Base-by-base conservation (phyloP, 2,329 filamentous ascomycete genomes). In the Epichloe festucae region DNA sequence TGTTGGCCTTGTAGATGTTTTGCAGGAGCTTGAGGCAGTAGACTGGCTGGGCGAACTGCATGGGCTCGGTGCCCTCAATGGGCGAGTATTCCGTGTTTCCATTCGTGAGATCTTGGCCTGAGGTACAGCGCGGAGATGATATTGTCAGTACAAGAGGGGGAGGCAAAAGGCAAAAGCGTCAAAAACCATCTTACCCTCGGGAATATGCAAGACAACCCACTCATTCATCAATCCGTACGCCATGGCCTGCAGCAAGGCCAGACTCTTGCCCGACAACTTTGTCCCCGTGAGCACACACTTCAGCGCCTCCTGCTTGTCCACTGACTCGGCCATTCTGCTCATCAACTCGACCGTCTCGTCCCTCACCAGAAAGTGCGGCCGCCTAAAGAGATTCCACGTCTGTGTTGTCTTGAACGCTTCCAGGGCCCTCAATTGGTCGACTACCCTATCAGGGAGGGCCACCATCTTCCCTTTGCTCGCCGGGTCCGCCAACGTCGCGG, bases 391-490 rank as follows among this genome's bases (percentile, higher is more conserved):
- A 53, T 77, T 79, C 90, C 93, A 98, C 57, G 79, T 82, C 75
- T 97, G 93, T 23, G 82, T 87, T 21, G 82, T 75, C 77, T 95
- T 95, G 75, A 98, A 98, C 3, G 88, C 89, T 64, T 95, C 87
- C 50, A 86, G 75, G n/a, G 82, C 78, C 60, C 89, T 79, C 71
- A 98, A 73, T 65, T 84, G 80, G 70, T 95, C 89, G 48, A 96
- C 77, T 48, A 89, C 71, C 1, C 71, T 69, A 42, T 82, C 79
- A 7, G 85, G 81, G 31, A 97, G 68, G 2, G 79, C 79, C 49
- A 89, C 70, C 34, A 97, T 78, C 54, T 77, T 77, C 38, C 86
- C 88, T 10, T 77, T 70, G 48, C 78, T 76, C 36, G 73, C 72
- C 34, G 71, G 67, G 51, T 76, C 71, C 17, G 76, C 67, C 68